phyloP scores from a whole-genome alignment of 371 early-diverging fungal species.

The Mortierella sp. region DNA sequence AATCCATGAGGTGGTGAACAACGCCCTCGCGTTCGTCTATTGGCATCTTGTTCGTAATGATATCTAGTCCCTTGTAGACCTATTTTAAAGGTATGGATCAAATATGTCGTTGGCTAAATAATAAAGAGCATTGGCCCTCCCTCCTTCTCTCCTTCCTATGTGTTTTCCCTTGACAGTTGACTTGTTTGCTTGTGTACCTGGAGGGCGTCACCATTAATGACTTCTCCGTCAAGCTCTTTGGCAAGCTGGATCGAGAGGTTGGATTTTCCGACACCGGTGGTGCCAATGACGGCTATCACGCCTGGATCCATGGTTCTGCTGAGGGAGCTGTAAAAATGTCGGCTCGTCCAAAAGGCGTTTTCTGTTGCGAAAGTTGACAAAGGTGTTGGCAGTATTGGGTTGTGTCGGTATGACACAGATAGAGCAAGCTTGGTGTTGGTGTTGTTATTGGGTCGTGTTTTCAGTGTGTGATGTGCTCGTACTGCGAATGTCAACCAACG shows the following conservation, averaged over 20 bases:
- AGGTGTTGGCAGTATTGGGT: too few relatives aligned
- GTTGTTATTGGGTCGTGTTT: neutral
- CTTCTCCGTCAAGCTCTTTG: conserved; percentile 86
- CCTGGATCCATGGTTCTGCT: conserved; percentile 48
- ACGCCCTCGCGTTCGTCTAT: conserved; percentile 76
- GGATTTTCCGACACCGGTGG: conserved; percentile 96
- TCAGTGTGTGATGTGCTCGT: conserved; percentile 14
- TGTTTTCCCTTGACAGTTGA: neutral
- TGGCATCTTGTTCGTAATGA: conserved; percentile 95
- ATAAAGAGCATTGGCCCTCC: neutral
- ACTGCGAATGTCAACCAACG: conserved; percentile 25
- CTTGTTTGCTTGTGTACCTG: conserved; percentile 71
- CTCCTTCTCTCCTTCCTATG: neutral
- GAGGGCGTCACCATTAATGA: conserved; percentile 96
- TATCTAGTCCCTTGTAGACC: conserved; percentile 92
- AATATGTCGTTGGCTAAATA: neutral
- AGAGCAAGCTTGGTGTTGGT: neutral
- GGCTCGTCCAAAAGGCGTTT: neutral
- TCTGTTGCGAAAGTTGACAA: neutral
- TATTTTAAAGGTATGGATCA: conserved; percentile 34
- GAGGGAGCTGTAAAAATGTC: neutral
- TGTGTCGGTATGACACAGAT: neutral
- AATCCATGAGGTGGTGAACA: conserved; percentile 91
- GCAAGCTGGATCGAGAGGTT: conserved; percentile 91
- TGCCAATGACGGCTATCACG: conserved; percentile 78